phyloP scores from a whole-genome alignment of 306 rosid species.

The Betula pendula region DNA sequence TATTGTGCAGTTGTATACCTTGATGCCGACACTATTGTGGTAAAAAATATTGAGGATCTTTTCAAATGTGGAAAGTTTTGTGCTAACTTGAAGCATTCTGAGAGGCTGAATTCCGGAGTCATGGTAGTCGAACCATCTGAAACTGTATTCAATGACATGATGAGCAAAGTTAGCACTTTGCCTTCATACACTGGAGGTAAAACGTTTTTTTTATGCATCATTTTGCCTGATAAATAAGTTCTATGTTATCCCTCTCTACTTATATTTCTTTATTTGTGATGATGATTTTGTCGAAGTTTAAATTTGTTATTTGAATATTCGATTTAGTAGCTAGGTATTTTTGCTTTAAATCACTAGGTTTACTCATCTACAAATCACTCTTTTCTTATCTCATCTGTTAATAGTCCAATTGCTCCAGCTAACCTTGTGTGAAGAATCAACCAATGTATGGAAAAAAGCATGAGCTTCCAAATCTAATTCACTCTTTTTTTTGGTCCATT shows the following conservation, averaged over 20 bases:
- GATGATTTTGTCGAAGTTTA: neutral
- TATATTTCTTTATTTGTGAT: neutral
- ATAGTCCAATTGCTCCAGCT: neutral
- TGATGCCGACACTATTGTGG: conserved; percentile 94
- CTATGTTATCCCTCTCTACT: neutral
- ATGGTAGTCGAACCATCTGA: conserved; percentile 95
- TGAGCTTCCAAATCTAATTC: neutral
- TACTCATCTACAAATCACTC: neutral
- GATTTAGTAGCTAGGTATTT: neutral
- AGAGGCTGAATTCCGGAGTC: conserved; percentile 96
- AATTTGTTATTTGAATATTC: neutral
- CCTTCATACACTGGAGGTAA: conserved; percentile 93
- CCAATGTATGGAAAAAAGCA: neutral
- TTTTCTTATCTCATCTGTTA: neutral
- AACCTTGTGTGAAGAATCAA: neutral
- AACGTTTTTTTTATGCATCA: neutral
- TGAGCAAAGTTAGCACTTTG: conserved; percentile 71
- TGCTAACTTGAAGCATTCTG: conserved; percentile 99
- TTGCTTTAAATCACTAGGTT: neutral
- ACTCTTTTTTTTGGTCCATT: neutral
- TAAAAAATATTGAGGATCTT: conserved; percentile 84
- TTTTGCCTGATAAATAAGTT: conserved; percentile 8
- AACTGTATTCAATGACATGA: conserved; percentile 82
- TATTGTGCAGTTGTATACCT: conserved; percentile 88
- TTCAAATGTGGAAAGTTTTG: conserved; percentile 91